Evolutionary conservation across 495 filamentous ascomycete genomes (phyloP).

Genomic region (Platismatia glauca): DNA sequence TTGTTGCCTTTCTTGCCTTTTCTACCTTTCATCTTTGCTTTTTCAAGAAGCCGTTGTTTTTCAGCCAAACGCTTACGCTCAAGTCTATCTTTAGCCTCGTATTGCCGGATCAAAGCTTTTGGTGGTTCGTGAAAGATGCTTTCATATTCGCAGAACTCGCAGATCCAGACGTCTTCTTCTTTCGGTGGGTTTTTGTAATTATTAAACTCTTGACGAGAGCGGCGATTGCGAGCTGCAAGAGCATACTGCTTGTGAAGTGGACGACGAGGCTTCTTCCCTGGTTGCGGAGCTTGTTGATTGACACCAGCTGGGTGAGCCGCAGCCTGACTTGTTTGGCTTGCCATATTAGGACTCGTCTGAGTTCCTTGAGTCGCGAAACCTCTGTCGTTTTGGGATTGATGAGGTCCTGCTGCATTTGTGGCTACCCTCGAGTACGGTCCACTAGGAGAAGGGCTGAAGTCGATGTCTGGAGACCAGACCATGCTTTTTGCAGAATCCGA

Average conservation of each 20-base stretch:
- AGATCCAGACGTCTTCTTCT: slow-evolving; percentile 81
- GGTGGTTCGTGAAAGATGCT: slow-evolving; percentile 77
- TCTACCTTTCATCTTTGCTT: slow-evolving; percentile 88
- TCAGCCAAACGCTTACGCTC: slow-evolving; percentile 74
- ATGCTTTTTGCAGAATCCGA: slow-evolving; percentile 61
- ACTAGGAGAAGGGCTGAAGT: slow-evolving; percentile 30
- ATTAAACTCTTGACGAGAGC: slow-evolving; percentile 58
- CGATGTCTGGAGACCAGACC: slow-evolving; percentile 37
- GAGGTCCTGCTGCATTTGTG: slow-evolving; percentile 10
- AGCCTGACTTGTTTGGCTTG: slow-evolving; percentile 27
- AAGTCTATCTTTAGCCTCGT: slow-evolving; percentile 87
- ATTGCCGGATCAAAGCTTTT: slow-evolving; percentile 75
- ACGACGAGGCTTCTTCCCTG: slow-evolving; percentile 49
- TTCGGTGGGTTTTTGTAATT: slow-evolving; percentile 70
- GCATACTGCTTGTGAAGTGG: slow-evolving; percentile 51
- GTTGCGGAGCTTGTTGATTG: slow-evolving; percentile 34
- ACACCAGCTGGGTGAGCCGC: slow-evolving; percentile 25
- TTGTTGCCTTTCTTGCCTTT: slow-evolving; percentile 68
- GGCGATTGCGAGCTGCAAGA: slow-evolving; percentile 56
- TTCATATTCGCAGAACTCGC: slow-evolving; percentile 87
- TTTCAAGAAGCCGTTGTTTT: slow-evolving; percentile 76
- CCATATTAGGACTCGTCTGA: slow-evolving; percentile 51
- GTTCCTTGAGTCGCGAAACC: slow-evolving; percentile 50
- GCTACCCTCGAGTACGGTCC: slow-evolving; percentile 24
- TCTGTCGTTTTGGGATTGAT: slow-evolving; percentile 22